These are phyloP conservation scores for Cinchona pubescens DNA, from an alignment of 257 asterid species.

Conservation along the genomic window DNA sequence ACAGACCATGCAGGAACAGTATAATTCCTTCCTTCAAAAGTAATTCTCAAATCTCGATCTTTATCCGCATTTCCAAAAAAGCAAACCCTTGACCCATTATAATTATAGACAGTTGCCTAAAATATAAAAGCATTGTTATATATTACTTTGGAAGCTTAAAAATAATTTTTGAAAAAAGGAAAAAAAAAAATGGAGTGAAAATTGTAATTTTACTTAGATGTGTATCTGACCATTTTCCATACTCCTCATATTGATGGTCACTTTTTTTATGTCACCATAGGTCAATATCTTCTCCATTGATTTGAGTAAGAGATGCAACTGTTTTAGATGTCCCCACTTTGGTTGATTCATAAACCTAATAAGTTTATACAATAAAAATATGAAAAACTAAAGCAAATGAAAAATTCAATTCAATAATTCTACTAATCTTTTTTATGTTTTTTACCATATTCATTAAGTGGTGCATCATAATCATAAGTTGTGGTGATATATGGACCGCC, in stretches of 20 bases:
- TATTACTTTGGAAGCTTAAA: no score
- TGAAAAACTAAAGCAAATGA: no score
- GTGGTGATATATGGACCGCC: conserved; percentile 45
- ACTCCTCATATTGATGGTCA: background rate
- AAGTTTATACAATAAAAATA: no score
- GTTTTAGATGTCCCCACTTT: conserved; percentile 43
- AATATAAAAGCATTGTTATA: no score
- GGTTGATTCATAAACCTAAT: conserved; percentile 43
- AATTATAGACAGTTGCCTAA: conserved; percentile 32
- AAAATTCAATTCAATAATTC: no score
- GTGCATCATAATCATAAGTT: conserved; percentile 49
- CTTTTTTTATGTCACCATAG: conserved; percentile 36
- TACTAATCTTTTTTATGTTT: no score
- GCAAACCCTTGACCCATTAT: conserved; percentile 33
- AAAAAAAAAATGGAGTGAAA: background rate
- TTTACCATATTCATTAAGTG: conserved; percentile 46
- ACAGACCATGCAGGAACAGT: conserved; percentile 45
- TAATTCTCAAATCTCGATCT: conserved; percentile 12
- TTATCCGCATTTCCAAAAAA: conserved; percentile 40
- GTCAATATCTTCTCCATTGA: conserved; percentile 38
- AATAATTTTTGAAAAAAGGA: background rate
- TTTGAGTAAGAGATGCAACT: conserved; percentile 29
- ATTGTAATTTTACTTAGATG: no score
- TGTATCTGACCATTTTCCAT: no score
- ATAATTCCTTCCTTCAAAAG: conserved; percentile 33